phyloP scores from a whole-genome alignment of 169 alveolate genomes.

The Plasmodium vivax region DNA sequence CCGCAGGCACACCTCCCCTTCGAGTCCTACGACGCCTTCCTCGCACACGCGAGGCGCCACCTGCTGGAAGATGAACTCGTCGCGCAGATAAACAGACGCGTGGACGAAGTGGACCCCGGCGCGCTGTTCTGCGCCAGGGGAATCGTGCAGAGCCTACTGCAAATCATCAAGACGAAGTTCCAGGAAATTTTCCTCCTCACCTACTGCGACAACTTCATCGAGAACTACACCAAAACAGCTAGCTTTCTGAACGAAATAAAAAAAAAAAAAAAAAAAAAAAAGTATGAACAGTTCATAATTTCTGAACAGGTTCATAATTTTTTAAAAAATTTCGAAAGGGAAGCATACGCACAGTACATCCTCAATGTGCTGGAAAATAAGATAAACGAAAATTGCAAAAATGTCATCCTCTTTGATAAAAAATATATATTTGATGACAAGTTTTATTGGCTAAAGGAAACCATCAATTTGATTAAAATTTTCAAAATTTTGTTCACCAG shows the following conservation, averaged over 20 bases:
- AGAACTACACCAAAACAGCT: constrained; percentile 74
- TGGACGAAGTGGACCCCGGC: constrained; percentile 71
- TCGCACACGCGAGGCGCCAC: background rate
- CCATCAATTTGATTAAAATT: constrained; percentile 71
- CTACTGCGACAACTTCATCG: constrained; percentile 76
- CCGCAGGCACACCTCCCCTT: constrained; percentile 13
- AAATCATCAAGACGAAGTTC: constrained; percentile 24
- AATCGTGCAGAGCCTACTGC: constrained; percentile 72
- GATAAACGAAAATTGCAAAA: constrained; percentile 48
- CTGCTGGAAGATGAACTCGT: constrained; percentile 23
- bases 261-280: constrained; percentile 19
- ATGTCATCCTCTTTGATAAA: constrained; percentile 66
- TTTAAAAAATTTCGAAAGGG: constrained; percentile 73
- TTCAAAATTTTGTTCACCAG: constrained; percentile 60
- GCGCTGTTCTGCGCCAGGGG: constrained; percentile 73
- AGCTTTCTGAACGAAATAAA: constrained; percentile 62
- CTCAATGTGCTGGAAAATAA: constrained; percentile 68
- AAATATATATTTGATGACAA: constrained; percentile 70
- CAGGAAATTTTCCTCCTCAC: constrained; percentile 39
- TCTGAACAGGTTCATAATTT: constrained; percentile 21
- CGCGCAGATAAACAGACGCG: constrained; percentile 37
- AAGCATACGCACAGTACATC: constrained; percentile 53
- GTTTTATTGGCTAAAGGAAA: constrained; percentile 68
- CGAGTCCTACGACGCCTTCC: constrained; percentile 39
- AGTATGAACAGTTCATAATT: constrained; percentile 56